phyloP scores from a whole-genome alignment of 768 basidiomycete species.

The Suillus weaverae region DNA sequence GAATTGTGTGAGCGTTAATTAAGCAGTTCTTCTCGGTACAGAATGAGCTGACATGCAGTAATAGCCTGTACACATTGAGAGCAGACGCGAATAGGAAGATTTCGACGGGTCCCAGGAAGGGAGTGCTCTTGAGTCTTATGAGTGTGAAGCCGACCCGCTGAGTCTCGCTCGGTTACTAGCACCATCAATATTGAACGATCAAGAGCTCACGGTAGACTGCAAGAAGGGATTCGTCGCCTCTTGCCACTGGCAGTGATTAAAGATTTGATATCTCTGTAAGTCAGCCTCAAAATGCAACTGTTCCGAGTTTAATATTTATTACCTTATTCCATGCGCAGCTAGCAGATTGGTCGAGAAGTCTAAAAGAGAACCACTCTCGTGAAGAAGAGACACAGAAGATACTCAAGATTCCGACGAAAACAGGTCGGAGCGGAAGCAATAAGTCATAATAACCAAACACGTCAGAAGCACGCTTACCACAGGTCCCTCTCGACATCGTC shows the following conservation, averaged over 20 bases:
- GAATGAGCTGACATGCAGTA: neutral
- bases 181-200: neutral
- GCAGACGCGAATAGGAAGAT: neutral
- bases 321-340: neutral
- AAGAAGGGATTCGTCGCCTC: neutral
- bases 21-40: neutral
- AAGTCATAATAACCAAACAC: constrained; percentile 19
- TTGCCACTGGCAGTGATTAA: neutral
- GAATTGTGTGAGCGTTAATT: neutral
- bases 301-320: neutral
- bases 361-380: neutral
- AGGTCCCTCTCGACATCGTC: constrained; percentile 13
- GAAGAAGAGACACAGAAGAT: neutral
- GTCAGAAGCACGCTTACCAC: constrained; percentile 17
- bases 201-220: neutral
- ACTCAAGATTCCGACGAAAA: neutral
- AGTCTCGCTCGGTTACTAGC: neutral
- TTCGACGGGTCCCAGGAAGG: neutral
- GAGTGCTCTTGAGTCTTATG: neutral
- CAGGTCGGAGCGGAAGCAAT: constrained; percentile 5
- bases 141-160: neutral
- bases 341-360: neutral
- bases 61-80: neutral
- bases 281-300: neutral
- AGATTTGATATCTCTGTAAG: neutral